Base-by-base conservation (phyloP, 208 protist species). In the Leishmania guyanensis region DNA sequence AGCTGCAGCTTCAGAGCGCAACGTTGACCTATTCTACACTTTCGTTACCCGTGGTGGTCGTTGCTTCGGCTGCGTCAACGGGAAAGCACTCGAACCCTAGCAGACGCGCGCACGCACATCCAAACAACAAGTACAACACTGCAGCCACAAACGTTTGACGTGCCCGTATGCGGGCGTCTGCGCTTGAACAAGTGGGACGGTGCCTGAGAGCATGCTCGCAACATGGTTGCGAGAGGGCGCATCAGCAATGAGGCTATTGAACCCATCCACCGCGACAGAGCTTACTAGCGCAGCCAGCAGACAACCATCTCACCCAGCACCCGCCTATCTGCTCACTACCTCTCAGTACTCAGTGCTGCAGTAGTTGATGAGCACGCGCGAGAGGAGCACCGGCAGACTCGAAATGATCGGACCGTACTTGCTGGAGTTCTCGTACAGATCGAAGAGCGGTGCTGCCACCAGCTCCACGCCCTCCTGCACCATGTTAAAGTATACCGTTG, bases 361-460 rank as follows among this genome's bases (percentile, higher is more conserved):
- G 85, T 92, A 94, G 75, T 98, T 97, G 66, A 98, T 91, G 22
- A 93, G 82, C 22, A 97, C 91, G n/a, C 93, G 87, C 0, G 94
- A 97, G 4, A 97, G 84, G 2, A 91, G 72, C 65, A 89, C 87
- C 12, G 96, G 96, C 36, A 98, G 86, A 58, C 89, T 92, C 16
- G 93, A 92, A 65, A 98, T 91, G 26, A 96, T 86, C 1, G 94
- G 80, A 12, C 93, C 94, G 80, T 97, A 98, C 85, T 96, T 97
- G 72, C 77, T 75, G 4, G 92, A 78, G 66, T 98, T 98, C 46
- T 98, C 95, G 81, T 98, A 98, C 29, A 98, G 78, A 56, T 98
- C 95, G 81, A 98, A 98, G 16, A 98, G 78, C 53, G 97, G 97
- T 0, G 95, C 94, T 2, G 95, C 93, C 48, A 98, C 92, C 39